These are phyloP conservation scores for Beauveria asiatica DNA, from an alignment of 2,329 filamentous ascomycete genomes.

Conservation along the genomic window DNA sequence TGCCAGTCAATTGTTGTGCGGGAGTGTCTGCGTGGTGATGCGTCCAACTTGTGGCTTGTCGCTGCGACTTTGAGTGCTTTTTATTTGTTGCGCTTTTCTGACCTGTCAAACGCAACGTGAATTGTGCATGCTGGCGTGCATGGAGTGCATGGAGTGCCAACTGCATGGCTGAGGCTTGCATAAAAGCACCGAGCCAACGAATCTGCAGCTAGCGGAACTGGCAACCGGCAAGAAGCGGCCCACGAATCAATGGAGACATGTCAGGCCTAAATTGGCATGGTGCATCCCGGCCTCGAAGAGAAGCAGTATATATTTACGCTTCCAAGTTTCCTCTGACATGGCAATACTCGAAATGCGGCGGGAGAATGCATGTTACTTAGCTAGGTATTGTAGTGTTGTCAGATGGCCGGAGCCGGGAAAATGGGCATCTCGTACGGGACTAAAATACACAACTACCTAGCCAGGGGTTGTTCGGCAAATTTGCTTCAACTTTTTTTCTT, in stretches of 20 bases:
- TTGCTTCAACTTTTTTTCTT: background rate
- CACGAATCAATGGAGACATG: constrained; percentile 5
- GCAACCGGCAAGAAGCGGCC: background rate
- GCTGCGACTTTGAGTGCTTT: background rate
- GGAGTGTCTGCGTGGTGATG: background rate
- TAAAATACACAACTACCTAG: background rate
- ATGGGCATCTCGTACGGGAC: background rate
- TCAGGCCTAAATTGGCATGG: constrained; percentile 3
- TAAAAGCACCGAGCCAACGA: background rate
- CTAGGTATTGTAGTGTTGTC: background rate
- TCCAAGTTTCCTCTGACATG: too few species aligned
- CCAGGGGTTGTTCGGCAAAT: background rate
- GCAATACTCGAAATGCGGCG: too few species aligned
- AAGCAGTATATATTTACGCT: background rate
- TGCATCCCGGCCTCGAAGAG: background rate
- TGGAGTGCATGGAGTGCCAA: background rate
- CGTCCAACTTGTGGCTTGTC: background rate
- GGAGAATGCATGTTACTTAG: too few species aligned
- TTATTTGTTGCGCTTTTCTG: constrained; percentile 1
- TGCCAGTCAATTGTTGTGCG: background rate
- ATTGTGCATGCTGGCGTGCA: constrained; percentile 2
- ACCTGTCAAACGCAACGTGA: background rate
- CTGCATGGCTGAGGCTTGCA: background rate
- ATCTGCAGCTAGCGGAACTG: background rate
- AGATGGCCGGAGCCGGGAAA: background rate